Evolutionary conservation across 2,329 filamentous ascomycete genomes (phyloP).

Genomic region (Thelonectria olida): DNA sequence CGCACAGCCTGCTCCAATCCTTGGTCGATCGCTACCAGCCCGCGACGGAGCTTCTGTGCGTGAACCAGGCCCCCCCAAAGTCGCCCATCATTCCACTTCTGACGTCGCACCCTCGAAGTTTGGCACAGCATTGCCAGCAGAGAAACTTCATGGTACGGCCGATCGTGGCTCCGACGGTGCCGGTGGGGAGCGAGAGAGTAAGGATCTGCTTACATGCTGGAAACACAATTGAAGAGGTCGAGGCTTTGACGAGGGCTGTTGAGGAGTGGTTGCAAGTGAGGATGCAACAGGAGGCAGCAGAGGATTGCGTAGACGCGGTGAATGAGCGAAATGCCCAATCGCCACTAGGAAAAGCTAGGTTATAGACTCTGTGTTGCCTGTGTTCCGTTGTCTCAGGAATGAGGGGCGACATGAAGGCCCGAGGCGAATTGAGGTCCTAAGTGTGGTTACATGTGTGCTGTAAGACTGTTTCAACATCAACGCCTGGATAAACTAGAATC

Average conservation of each 20-base stretch:
- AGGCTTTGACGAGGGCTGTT: slow-evolving; percentile 60
- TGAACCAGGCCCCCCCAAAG: slow-evolving; percentile 49
- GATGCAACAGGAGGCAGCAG: neutral
- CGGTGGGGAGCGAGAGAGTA: slow-evolving; percentile 69
- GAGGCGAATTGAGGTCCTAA: too few relatives aligned
- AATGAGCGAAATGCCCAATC: neutral
- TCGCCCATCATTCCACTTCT: slow-evolving; percentile 74
- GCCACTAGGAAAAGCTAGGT: neutral
- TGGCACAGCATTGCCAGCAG: slow-evolving; percentile 69
- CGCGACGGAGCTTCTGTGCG: slow-evolving; percentile 43
- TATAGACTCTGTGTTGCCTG: neutral
- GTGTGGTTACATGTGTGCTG: too few relatives aligned
- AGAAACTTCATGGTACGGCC: slow-evolving; percentile 68
- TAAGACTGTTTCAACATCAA: too few relatives aligned
- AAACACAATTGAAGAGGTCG: slow-evolving; percentile 67
- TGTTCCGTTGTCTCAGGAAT: too few relatives aligned
- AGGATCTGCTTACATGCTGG: slow-evolving; percentile 74
- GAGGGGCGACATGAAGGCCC: too few relatives aligned
- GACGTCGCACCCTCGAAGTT: slow-evolving; percentile 63
- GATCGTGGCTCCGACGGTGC: slow-evolving; percentile 75
- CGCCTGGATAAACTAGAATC: too few relatives aligned
- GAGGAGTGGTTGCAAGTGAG: slow-evolving; percentile 52
- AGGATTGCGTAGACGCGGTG: neutral
- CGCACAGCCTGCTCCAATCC: slow-evolving; percentile 56
- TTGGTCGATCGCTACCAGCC: slow-evolving; percentile 41